phyloP scores from a whole-genome alignment of 768 basidiomycete genomes.

The Porpolomopsis calyptriformis region DNA sequence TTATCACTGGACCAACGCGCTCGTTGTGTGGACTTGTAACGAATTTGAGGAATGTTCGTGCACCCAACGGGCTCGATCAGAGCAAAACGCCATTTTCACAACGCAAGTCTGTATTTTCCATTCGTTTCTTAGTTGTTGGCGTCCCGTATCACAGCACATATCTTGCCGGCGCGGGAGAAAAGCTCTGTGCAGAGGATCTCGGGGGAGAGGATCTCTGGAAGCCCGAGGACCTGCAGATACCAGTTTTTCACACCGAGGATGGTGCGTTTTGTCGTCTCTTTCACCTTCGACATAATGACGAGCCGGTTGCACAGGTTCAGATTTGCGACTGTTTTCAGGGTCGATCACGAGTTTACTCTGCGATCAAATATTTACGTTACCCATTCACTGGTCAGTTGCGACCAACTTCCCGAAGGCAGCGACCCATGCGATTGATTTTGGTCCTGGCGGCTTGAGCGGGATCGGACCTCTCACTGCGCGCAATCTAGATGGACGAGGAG shows the following conservation, averaged over 20 bases:
- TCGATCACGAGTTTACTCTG: slow-evolving; percentile 83
- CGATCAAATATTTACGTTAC: slow-evolving; percentile 85
- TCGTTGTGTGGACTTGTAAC: slow-evolving; percentile 93
- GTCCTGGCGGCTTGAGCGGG: slow-evolving; percentile 87
- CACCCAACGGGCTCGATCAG: slow-evolving; percentile 80
- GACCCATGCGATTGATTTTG: slow-evolving; percentile 94
- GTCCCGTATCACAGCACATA: slow-evolving; percentile 95
- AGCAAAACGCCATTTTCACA: slow-evolving; percentile 91
- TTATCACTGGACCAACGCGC: slow-evolving; percentile 85
- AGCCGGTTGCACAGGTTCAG: slow-evolving; percentile 48
- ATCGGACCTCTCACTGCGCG: slow-evolving; percentile 85
- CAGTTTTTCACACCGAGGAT: slow-evolving; percentile 88
- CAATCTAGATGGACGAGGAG: slow-evolving; percentile 88
- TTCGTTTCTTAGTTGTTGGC: slow-evolving; percentile 89
- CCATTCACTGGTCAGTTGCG: slow-evolving; percentile 89
- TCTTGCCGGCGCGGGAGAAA: slow-evolving; percentile 62
- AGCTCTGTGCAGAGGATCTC: slow-evolving; percentile 66
- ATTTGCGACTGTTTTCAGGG: slow-evolving; percentile 57
- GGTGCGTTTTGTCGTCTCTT: slow-evolving; percentile 40
- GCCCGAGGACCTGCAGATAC: slow-evolving; percentile 56
- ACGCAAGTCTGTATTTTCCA: slow-evolving; percentile 85
- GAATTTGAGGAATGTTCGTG: slow-evolving; percentile 80
- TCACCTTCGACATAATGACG: neutral
- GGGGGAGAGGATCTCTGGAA: slow-evolving; percentile 71
- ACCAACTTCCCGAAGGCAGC: slow-evolving; percentile 83